Conservation (phyloP, 1,139 yeast genomes). For the Yamadazyma sp. region DNA sequence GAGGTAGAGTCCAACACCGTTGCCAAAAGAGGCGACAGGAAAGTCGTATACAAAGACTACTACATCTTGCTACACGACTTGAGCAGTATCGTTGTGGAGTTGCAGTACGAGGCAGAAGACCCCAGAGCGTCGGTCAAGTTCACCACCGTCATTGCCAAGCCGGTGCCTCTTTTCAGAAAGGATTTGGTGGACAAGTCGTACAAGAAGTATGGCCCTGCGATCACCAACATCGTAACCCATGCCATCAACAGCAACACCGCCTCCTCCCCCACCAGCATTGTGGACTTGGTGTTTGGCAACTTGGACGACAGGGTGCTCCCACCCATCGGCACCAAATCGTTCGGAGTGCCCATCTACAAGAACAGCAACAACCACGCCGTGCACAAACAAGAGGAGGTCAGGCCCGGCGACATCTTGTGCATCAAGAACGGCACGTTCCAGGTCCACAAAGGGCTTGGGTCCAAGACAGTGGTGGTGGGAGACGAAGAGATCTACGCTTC, state of each 20-base stretch:
- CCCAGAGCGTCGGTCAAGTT: conserved; percentile 55
- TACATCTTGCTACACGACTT: conserved; percentile 75
- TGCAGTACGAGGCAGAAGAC: conserved; percentile 54
- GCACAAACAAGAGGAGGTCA: conserved; percentile 59
- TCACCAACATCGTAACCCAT: conserved; percentile 9
- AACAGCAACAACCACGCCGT: conserved; percentile 47
- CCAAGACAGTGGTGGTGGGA: conserved; percentile 42
- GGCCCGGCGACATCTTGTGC: conserved; percentile 82
- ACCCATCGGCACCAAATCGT: conserved; percentile 66
- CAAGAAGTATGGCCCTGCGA: conserved; percentile 41
- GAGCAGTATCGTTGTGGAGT: conserved; percentile 62
- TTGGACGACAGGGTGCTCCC: conserved; percentile 35
- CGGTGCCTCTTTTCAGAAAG: conserved; percentile 49
- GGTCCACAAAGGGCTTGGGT: conserved; percentile 64
- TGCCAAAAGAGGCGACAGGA: conserved; percentile 57
- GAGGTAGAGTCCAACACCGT: conserved; percentile 66
- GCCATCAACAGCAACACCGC: not conserved
- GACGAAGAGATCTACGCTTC: conserved; percentile 35
- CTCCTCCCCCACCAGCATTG: conserved; percentile 15
- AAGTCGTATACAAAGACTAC: conserved; percentile 58
- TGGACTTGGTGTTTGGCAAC: conserved; percentile 21
- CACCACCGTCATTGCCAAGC: conserved; percentile 38
- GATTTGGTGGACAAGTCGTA: conserved; percentile 54
- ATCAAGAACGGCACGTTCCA: conserved; percentile 74
- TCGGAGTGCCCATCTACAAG: conserved; percentile 70